Percentiles rank a stretch among this genome's conserved stretches.
These are phyloP conservation scores for Salix arbutifolia DNA, from an alignment of 345 rosid genomes.

Conservation along the genomic window DNA sequence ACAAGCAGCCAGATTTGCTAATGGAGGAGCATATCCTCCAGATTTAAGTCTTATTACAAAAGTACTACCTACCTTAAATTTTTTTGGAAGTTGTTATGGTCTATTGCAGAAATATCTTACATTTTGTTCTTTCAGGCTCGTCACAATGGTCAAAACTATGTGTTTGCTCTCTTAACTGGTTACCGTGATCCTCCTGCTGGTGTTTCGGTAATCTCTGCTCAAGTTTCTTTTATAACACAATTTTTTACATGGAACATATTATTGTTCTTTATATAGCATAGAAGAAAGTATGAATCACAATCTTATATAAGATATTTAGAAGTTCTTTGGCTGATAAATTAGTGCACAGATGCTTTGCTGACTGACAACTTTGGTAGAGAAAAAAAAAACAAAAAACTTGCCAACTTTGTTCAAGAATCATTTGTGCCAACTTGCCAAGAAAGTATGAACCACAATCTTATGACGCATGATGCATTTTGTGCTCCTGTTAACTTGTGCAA, in stretches of 20 bases:
- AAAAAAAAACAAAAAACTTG: background rate
- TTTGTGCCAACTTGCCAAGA: no score
- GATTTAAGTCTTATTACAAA: conserved; percentile 98
- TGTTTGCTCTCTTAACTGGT: conserved; percentile 92
- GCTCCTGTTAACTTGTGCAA: background rate
- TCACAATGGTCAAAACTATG: conserved; percentile 97
- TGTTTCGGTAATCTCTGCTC: conserved; percentile 47
- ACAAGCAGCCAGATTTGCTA: conserved; percentile 96
- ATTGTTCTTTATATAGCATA: background rate
- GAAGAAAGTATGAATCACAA: background rate
- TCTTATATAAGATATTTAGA: background rate
- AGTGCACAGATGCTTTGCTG: background rate
- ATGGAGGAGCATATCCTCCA: conserved; percentile 99
- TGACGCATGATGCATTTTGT: background rate
- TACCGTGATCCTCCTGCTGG: conserved; percentile 99
- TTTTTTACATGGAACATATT: background rate
- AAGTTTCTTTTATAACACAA: background rate
- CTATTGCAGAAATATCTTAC: conserved; percentile 6
- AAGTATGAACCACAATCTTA: no score
- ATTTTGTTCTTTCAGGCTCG: conserved; percentile 68
- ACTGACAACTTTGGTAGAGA: background rate
- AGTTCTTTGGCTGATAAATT: background rate
- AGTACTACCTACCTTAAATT: conserved; percentile 40
- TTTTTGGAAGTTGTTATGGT: background rate
- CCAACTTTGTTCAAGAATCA: background rate